A percentile compares a stretch with the other conserved stretches of the same genome.
Evolutionary conservation across 805 yeast species (phyloP).

Genomic region (Teunomyces lycoperdinae): DNA sequence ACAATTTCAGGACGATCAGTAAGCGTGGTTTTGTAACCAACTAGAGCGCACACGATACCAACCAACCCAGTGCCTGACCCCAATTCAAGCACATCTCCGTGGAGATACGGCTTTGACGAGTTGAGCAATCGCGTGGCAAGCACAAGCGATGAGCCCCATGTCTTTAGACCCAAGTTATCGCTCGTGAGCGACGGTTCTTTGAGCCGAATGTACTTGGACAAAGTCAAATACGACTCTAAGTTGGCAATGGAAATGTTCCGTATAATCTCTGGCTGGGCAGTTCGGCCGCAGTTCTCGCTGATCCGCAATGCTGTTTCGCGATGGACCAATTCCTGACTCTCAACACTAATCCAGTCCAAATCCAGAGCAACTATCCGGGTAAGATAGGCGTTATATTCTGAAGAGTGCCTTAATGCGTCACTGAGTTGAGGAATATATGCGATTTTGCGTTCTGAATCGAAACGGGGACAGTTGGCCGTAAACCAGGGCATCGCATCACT

Average conservation of each 20-base stretch:
- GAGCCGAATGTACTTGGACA: slow-evolving; percentile 33
- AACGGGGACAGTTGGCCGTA: slow-evolving; percentile 26
- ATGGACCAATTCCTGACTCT: slow-evolving; percentile 40
- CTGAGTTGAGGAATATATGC: slow-evolving; percentile 26
- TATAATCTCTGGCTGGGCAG: slow-evolving; percentile 71
- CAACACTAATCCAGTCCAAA: slow-evolving; percentile 45
- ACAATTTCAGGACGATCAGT: slow-evolving; percentile 83
- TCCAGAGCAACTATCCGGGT: slow-evolving; percentile 49
- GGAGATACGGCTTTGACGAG: slow-evolving; percentile 12
- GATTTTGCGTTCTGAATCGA: slow-evolving; percentile 20
- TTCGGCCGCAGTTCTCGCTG: slow-evolving; percentile 80
- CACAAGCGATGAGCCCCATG: slow-evolving; percentile 92
- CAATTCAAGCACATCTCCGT: slow-evolving; percentile 57
- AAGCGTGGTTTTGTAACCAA: slow-evolving; percentile 50
- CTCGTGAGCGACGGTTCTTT: slow-evolving; percentile 83
- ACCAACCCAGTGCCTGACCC: slow-evolving; percentile 95
- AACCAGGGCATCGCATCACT: slow-evolving; percentile 46
- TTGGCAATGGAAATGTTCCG: slow-evolving; percentile 54
- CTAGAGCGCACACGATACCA: slow-evolving; percentile 63
- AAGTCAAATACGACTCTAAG: slow-evolving; percentile 12
- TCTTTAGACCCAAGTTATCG: slow-evolving; percentile 86
- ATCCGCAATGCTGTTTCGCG: slow-evolving; percentile 61
- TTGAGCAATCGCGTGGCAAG: slow-evolving; percentile 54
- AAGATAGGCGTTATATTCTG: slow-evolving; percentile 45
- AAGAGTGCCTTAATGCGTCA: slow-evolving; percentile 23